Percentiles rank a stretch among this genome's conserved stretches.
Conservation (phyloP, 2,329 filamentous ascomycete genomes). For the Aspergillus arachidicola region DNA sequence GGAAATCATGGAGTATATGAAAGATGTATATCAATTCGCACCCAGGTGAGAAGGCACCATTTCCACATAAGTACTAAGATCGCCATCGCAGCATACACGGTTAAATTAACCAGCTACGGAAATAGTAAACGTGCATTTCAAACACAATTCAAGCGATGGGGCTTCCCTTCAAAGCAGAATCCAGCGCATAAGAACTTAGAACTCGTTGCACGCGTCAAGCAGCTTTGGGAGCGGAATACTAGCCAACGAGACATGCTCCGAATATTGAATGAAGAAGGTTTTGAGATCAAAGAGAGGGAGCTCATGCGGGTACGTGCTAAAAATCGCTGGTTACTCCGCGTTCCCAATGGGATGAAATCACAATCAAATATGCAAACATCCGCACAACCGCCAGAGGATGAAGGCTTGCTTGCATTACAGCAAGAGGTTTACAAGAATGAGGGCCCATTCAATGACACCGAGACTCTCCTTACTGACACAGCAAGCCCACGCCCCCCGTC, state of each 20-base stretch:
- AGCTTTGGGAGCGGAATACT: slow-evolving; percentile 77
- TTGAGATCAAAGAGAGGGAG: slow-evolving; percentile 70
- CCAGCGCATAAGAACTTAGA: slow-evolving; percentile 69
- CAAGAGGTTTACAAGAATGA: slow-evolving; percentile 42
- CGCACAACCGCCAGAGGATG: slow-evolving; percentile 35
- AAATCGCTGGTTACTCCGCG: slow-evolving; percentile 68
- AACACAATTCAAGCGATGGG: slow-evolving; percentile 76
- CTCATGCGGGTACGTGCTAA: slow-evolving; percentile 69
- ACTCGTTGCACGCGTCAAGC: slow-evolving; percentile 69
- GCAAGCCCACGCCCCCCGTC: slow-evolving; percentile 23
- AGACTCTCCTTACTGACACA: slow-evolving; percentile 28
- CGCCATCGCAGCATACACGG: background rate
- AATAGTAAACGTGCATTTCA: slow-evolving; percentile 72
- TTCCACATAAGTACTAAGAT: background rate
- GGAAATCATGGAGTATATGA: slow-evolving; percentile 74
- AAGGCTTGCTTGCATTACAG: slow-evolving; percentile 41
- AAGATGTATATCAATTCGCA: slow-evolving; percentile 64
- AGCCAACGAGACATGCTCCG: slow-evolving; percentile 73
- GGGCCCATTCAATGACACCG: slow-evolving; percentile 30
- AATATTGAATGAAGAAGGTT: slow-evolving; percentile 71
- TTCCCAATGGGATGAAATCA: slow-evolving; percentile 60
- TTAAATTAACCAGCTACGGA: slow-evolving; percentile 4
- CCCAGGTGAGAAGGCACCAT: slow-evolving; percentile 61
- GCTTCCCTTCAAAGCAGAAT: slow-evolving; percentile 74
- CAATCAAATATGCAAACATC: slow-evolving; percentile 34